A percentile compares a stretch with the other conserved stretches of the same genome.
These are phyloP conservation scores for Citrus maxima DNA, from an alignment of 345 rosid genomes.

Conservation along the genomic window DNA sequence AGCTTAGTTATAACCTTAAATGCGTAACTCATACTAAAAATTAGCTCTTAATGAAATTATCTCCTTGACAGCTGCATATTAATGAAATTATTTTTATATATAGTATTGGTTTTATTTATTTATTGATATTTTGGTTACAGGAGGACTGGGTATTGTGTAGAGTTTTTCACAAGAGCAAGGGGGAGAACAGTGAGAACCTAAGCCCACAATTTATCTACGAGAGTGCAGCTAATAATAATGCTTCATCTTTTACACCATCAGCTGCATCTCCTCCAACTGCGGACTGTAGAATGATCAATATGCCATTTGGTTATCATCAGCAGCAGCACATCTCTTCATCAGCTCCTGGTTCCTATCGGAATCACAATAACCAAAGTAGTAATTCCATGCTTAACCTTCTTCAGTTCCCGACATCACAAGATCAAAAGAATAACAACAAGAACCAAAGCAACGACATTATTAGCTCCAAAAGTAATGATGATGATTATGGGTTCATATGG, in stretches of 20 bases:
- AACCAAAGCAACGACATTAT: conserved; percentile 14
- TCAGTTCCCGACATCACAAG: conserved; percentile 20
- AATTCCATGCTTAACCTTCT: conserved; percentile 37
- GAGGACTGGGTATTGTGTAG: conserved; percentile 98
- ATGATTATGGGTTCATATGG: conserved; percentile 51
- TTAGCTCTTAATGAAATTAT: too few species aligned
- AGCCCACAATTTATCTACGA: conserved; percentile 30
- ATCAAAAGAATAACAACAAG: conserved; percentile 20
- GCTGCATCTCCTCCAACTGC: conserved; percentile 13
- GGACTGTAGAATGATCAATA: neutral
- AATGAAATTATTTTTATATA: neutral
- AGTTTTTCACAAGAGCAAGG: conserved; percentile 76
- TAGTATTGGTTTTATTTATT: too few species aligned
- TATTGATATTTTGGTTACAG: conserved; percentile 29
- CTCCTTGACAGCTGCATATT: too few species aligned
- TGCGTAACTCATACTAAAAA: neutral
- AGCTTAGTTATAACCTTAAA: neutral
- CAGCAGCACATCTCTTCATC: conserved; percentile 27
- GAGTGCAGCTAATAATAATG: conserved; percentile 11
- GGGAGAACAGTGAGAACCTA: conserved; percentile 23
- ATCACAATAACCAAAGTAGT: conserved; percentile 26
- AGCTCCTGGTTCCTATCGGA: conserved; percentile 17
- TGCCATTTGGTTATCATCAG: conserved; percentile 27
- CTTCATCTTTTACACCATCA: conserved; percentile 19
- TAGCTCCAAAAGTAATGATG: conserved; percentile 28